Conservation (phyloP, 2,329 filamentous ascomycete species). For the Iodosphaeria phyllophila region DNA sequence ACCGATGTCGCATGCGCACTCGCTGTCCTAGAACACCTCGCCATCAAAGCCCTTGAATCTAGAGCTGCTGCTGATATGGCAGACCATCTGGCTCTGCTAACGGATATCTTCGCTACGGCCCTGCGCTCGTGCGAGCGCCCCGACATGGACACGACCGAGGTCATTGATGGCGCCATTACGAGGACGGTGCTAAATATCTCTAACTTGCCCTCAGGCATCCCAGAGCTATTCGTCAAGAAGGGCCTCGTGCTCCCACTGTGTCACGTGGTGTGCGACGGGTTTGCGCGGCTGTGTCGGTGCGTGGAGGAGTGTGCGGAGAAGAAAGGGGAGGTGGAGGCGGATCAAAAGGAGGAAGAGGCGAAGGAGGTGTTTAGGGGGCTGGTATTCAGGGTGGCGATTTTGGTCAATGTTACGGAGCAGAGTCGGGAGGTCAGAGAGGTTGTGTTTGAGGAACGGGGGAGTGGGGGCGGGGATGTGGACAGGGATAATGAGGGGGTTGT, state of each 20-base stretch:
- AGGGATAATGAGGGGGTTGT: too few species aligned
- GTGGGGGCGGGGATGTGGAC: too few species aligned
- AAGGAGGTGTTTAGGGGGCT: constrained; percentile 45
- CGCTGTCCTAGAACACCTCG: constrained; percentile 35
- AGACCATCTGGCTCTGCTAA: constrained; percentile 31
- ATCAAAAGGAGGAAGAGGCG: constrained; percentile 27
- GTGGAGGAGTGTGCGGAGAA: too few species aligned
- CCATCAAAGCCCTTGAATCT: constrained; percentile 26
- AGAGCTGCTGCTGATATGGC: constrained; percentile 17
- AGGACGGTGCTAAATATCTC: constrained; percentile 71
- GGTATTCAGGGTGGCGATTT: constrained; percentile 59
- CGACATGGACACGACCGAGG: constrained; percentile 20
- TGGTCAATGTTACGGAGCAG: constrained; percentile 79
- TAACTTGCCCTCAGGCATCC: constrained; percentile 57
- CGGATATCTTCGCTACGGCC: constrained; percentile 23
- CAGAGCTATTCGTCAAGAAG: constrained; percentile 47
- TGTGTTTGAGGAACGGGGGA: constrained; percentile 20
- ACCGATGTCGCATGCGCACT: constrained; percentile 21
- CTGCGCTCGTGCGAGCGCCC: constrained; percentile 15
- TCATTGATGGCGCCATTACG: constrained; percentile 31
- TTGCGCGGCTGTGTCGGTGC: too few species aligned
- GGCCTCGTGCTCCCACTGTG: constrained; percentile 30
- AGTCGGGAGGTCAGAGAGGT: constrained; percentile 39
- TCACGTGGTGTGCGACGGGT: constrained; percentile 29
- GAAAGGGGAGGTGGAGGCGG: too few species aligned